A percentile compares a stretch with the other conserved stretches of the same genome.
Conservation (phyloP, 2,329 filamentous ascomycete genomes). For the Nakataea oryzae region DNA sequence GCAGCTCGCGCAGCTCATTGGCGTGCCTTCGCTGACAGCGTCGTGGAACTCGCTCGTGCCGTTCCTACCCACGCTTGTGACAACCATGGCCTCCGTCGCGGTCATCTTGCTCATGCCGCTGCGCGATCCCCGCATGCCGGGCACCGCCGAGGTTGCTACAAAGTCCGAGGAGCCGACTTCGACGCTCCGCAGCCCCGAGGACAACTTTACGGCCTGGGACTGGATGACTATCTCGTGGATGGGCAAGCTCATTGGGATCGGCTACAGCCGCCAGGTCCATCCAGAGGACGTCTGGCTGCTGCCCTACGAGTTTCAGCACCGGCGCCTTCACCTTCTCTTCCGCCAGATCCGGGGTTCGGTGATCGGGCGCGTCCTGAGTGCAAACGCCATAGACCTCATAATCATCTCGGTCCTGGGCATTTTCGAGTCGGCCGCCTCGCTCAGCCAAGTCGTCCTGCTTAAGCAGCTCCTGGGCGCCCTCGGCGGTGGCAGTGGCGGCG, state of each 20-base stretch:
- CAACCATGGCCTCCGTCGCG: slow-evolving; percentile 32
- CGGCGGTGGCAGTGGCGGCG: slow-evolving; percentile 19
- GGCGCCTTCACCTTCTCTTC: slow-evolving; percentile 63
- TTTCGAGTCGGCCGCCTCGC: slow-evolving; percentile 44
- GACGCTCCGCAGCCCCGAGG: slow-evolving; percentile 63
- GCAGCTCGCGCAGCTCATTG: slow-evolving; percentile 17
- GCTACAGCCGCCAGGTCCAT: slow-evolving; percentile 54
- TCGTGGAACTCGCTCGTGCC: slow-evolving; percentile 8
- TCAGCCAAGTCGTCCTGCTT: slow-evolving; percentile 57
- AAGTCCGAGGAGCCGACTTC: slow-evolving; percentile 32
- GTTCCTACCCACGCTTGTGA: slow-evolving; percentile 18
- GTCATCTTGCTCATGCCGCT: slow-evolving; percentile 60
- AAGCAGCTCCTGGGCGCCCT: slow-evolving; percentile 62
- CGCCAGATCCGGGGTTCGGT: slow-evolving; percentile 64
- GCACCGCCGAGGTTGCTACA: slow-evolving; percentile 15
- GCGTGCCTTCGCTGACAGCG: slow-evolving; percentile 19
- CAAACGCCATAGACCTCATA: slow-evolving; percentile 70
- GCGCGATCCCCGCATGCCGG: slow-evolving; percentile 41
- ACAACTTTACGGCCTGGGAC: slow-evolving; percentile 68
- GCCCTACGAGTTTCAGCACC: slow-evolving; percentile 73
- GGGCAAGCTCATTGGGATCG: slow-evolving; percentile 57
- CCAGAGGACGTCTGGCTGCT: slow-evolving; percentile 76
- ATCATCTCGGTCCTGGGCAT: slow-evolving; percentile 56
- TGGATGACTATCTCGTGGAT: slow-evolving; percentile 85
- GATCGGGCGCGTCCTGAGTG: slow-evolving; percentile 55